Base-by-base conservation (phyloP, 768 basidiomycete genomes). In the Tricholoma bakamatsutake region DNA sequence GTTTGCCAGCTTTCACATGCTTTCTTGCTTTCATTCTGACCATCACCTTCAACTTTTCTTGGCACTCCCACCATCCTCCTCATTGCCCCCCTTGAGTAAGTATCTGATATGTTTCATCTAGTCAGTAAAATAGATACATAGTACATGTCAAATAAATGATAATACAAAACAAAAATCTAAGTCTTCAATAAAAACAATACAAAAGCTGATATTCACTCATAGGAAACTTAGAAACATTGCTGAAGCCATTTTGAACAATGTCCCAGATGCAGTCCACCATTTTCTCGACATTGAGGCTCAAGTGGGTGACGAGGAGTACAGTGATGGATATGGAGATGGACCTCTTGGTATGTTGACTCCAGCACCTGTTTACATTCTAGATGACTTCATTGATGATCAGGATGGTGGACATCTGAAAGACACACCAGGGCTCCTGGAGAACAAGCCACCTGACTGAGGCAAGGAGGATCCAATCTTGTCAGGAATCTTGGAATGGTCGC, bases 371-470 rank as follows among this genome's bases (percentile, higher is more conserved):
- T 13, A 7, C 18, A 37, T 46, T 46, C 9, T 46, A 53, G 52
- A 53, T 13, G 30, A 33, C 52, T 53, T 53, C 30, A 53, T 53
- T 53, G 52, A 53, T 17, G 8, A 53, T 53, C 31, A 45, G 43
- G 43, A 40, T 33, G 1, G 13, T 46, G 24, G 42, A 33, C 15
- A 30, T 45, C 40, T 6, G n/a, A n/a, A 45, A 33, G 52, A 40
- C 28, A 5, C 8, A 7, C 40, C 50, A 51, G 13, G 39, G 50
- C 42, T 10, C 30, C 37, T 30, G 42, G 31, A 27, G 18, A 43
- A 33, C 30, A 1, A 18, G 42, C 31, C 34, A 21, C 43, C 31
- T 17, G 24, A 33, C 40, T 13, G 11, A 40, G 52, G 30, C 4
- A 27, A 53, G 18, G 52, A 53, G 18, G 39, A 17, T 30, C 31